Percentiles rank a stretch among this genome's conserved stretches.
Evolutionary conservation across 768 basidiomycete genomes (phyloP).

Genomic region (Pleurotus cornucopiae): DNA sequence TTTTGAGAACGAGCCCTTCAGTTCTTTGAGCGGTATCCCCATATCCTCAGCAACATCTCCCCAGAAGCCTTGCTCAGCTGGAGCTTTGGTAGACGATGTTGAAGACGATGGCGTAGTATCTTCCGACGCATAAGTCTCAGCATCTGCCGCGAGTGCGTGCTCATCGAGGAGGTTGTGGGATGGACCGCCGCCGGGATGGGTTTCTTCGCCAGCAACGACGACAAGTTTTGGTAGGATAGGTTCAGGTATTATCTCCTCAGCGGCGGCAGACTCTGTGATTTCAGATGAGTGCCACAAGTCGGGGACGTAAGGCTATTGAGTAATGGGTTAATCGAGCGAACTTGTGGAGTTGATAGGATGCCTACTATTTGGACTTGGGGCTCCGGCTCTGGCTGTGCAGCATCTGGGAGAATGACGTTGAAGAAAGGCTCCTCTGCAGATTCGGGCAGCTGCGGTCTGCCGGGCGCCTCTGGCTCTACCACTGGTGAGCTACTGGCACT

Average conservation of each 20-base stretch:
- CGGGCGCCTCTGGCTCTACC: conserved; percentile 31
- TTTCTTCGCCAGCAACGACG: conserved; percentile 19
- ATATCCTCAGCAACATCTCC: conserved; percentile 44
- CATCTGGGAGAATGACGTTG: conserved; percentile 55
- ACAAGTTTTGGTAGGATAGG: conserved; percentile 22
- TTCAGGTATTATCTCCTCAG: conserved; percentile 3
- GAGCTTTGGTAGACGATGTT: conserved; percentile 10
- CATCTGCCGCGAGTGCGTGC: neutral
- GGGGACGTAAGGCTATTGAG: conserved; percentile 45
- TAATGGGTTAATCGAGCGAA: conserved; percentile 8
- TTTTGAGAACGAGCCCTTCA: neutral
- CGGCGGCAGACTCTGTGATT: conserved; percentile 6
- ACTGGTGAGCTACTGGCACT: conserved; percentile 13
- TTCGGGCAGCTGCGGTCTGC: conserved; percentile 31
- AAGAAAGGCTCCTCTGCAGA: conserved; percentile 29
- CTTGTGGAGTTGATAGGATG: conserved; percentile 2
- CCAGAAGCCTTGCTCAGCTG: conserved; percentile 26
- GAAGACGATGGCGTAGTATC: conserved; percentile 5
- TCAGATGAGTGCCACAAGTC: conserved; percentile 33
- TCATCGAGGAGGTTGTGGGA: conserved; percentile 22
- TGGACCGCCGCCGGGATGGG: conserved; percentile 16
- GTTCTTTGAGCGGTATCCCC: conserved; percentile 25
- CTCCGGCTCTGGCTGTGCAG: conserved; percentile 37
- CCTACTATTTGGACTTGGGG: conserved; percentile 53
- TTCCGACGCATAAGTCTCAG: neutral